Evolutionary conservation across 2,329 filamentous ascomycete genomes (phyloP).

Genomic region (Clonostachys sp.): DNA sequence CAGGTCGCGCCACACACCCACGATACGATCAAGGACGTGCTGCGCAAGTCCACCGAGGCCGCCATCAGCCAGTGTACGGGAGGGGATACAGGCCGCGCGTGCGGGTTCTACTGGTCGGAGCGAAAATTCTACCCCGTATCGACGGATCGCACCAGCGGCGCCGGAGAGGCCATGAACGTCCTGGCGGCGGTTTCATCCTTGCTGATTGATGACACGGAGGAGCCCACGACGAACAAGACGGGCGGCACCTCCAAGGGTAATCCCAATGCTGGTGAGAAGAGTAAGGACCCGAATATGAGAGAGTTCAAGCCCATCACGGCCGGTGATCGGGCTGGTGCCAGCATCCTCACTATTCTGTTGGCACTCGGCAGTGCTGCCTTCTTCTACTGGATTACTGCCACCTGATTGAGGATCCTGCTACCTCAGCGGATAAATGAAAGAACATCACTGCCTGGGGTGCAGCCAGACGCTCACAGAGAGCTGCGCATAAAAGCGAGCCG

Average conservation of each 20-base stretch:
- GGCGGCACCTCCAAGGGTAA: constrained; percentile 57
- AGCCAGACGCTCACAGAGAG: too few relatives aligned
- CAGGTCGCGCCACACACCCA: constrained; percentile 43
- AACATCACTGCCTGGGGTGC: too few relatives aligned
- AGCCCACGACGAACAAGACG: constrained; percentile 44
- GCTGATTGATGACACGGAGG: constrained; percentile 35
- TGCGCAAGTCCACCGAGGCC: constrained; percentile 40
- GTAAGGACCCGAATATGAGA: background rate
- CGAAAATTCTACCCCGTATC: constrained; percentile 41
- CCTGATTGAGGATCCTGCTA: too few relatives aligned
- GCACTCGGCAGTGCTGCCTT: too few relatives aligned
- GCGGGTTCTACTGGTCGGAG: constrained; percentile 46
- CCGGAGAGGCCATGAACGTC: constrained; percentile 67
- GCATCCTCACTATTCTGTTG: background rate
- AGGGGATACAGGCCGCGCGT: constrained; percentile 14
- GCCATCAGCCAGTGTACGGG: constrained; percentile 44
- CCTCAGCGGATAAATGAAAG: too few relatives aligned
- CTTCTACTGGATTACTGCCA: too few relatives aligned
- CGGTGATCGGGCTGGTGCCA: constrained; percentile 4
- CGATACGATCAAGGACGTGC: constrained; percentile 35
- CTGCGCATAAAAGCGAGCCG: too few relatives aligned
- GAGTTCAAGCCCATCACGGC: constrained; percentile 1
- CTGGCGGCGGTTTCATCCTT: constrained; percentile 59
- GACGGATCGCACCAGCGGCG: constrained; percentile 51
- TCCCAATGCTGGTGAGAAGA: constrained; percentile 31